Evolutionary conservation across 139 green algal genomes (phyloP).

Genomic region (Coelastrella sp.): DNA sequence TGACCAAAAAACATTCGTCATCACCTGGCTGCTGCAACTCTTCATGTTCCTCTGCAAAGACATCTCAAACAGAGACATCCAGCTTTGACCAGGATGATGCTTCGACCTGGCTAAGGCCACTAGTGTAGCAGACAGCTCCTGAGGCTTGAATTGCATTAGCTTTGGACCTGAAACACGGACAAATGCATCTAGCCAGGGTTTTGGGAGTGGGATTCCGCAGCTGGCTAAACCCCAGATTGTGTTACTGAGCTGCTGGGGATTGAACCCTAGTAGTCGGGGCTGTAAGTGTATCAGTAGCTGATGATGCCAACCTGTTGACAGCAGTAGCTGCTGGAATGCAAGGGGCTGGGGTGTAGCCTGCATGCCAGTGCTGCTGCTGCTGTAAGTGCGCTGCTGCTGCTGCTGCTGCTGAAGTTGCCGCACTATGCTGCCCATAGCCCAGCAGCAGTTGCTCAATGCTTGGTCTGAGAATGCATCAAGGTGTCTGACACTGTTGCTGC

Average conservation of each 20-base stretch:
- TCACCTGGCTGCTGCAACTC: neutral
- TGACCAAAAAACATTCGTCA: constrained; percentile 12
- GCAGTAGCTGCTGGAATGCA: neutral
- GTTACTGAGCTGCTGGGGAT: neutral
- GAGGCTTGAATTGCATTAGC: neutral
- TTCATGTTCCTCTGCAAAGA: neutral
- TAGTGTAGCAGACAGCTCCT: neutral
- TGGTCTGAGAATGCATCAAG: constrained; percentile 27
- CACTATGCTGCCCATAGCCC: constrained; percentile 11
- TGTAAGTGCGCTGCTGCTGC: neutral
- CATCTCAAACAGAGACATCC: constrained; percentile 11
- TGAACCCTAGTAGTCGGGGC: constrained; percentile 1
- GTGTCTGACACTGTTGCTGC: neutral
- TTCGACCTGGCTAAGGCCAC: neutral
- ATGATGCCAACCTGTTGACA: neutral
- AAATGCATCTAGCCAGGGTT: constrained; percentile 8
- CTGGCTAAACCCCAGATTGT: constrained; percentile 27
- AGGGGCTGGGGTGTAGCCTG: too few relatives aligned
- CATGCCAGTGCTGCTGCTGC: neutral
- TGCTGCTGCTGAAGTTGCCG: constrained; percentile 38
- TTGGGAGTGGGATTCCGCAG: neutral
- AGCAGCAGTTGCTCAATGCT: constrained; percentile 40
- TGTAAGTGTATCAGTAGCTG: constrained; percentile 12
- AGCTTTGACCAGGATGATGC: neutral
- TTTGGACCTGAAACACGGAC: neutral